phyloP scores from a whole-genome alignment of 2,329 filamentous ascomycete species.

The Ophiocordyceps unilateralis region DNA sequence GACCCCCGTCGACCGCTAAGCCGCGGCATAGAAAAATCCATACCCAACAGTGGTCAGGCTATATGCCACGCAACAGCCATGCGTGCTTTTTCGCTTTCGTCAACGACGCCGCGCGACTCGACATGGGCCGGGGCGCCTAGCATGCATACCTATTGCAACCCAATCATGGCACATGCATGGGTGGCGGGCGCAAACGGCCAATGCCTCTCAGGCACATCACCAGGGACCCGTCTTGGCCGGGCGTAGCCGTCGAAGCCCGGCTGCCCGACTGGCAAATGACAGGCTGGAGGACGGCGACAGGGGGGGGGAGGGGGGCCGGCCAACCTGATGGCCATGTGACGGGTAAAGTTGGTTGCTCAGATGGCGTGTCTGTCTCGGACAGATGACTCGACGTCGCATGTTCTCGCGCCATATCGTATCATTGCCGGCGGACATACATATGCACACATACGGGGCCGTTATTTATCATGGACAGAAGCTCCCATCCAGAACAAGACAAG shows the following conservation, averaged over 20 bases:
- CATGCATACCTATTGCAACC: constrained; percentile 3
- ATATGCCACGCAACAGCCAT: not conserved
- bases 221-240: not conserved
- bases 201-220: not conserved
- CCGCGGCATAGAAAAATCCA: too few species aligned
- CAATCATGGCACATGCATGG: constrained; percentile 1
- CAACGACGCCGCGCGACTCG: not conserved
- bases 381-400: not conserved
- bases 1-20: too few species aligned
- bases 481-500: constrained; percentile 1
- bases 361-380: not conserved
- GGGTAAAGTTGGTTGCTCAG: not conserved
- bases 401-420: too few species aligned
- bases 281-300: not conserved
- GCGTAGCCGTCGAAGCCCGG: not conserved
- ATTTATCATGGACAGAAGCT: constrained; percentile 6
- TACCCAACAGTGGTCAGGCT: too few species aligned
- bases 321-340: not conserved
- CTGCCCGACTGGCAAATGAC: too few species aligned
- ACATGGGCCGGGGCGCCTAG: constrained; percentile 1
- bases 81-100: not conserved
- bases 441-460: too few species aligned
- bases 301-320: not conserved
- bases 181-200: constrained; percentile 1
- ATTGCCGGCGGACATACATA: too few species aligned